Evolutionary conservation across 2,329 filamentous ascomycete genomes (phyloP).

Genomic region (Calonectria leucothoes): DNA sequence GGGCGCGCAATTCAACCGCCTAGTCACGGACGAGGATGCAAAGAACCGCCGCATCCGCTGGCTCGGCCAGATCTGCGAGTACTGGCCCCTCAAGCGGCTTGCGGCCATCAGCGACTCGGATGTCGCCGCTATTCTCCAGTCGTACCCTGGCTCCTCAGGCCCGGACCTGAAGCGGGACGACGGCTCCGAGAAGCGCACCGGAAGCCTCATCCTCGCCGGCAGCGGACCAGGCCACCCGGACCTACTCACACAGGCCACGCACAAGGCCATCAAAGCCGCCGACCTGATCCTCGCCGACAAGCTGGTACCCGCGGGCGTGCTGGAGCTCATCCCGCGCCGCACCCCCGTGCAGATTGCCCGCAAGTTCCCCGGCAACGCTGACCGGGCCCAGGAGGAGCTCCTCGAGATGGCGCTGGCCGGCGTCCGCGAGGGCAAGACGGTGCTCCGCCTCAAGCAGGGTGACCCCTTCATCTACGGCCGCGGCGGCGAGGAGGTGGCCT

Average conservation of each 20-base stretch:
- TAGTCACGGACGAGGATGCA: slow-evolving; percentile 79
- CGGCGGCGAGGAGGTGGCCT: slow-evolving; percentile 91
- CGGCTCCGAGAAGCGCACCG: slow-evolving; percentile 53
- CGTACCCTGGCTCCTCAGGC: slow-evolving; percentile 65
- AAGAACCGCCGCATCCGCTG: slow-evolving; percentile 89
- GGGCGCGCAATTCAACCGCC: slow-evolving; percentile 83
- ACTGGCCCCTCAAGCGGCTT: slow-evolving; percentile 91
- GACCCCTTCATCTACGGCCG: slow-evolving; percentile 97
- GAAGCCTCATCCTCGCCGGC: slow-evolving; percentile 87
- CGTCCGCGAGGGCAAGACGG: slow-evolving; percentile 74
- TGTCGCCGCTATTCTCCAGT: slow-evolving; percentile 79
- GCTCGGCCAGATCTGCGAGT: slow-evolving; percentile 97
- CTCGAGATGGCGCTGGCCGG: slow-evolving; percentile 81
- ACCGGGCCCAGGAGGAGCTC: slow-evolving; percentile 91
- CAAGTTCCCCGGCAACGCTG: slow-evolving; percentile 98
- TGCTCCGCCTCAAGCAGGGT: slow-evolving; percentile 93
- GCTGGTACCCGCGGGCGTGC: slow-evolving; percentile 84
- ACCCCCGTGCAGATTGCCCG: slow-evolving; percentile 92
- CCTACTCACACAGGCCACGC: slow-evolving; percentile 84
- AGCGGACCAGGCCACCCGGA: slow-evolving; percentile 94
- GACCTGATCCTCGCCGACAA: slow-evolving; percentile 89
- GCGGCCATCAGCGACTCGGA: slow-evolving; percentile 84
- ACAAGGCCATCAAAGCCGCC: slow-evolving; percentile 79
- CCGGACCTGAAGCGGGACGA: slow-evolving; percentile 37
- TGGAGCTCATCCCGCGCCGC: slow-evolving; percentile 90